Conservation (phyloP, 163 green algal species). For the Coccomyxa subellipsoidea region DNA sequence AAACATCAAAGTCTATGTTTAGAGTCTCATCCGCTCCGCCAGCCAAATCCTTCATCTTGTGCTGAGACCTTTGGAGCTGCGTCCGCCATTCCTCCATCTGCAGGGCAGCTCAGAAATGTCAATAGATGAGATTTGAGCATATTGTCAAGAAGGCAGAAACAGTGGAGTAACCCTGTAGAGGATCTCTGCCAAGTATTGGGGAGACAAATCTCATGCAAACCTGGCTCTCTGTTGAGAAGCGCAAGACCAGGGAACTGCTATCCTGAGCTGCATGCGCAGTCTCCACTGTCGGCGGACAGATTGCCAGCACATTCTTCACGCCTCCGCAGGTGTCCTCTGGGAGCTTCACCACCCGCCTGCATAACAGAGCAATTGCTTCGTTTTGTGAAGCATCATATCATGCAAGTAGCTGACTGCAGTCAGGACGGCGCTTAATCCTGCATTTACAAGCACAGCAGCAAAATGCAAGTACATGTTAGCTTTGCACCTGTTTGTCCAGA, state of each 20-base stretch:
- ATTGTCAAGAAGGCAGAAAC: too few relatives aligned
- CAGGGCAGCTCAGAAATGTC: too few relatives aligned
- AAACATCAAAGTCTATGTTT: slow-evolving; percentile 4
- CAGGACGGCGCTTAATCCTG: too few relatives aligned
- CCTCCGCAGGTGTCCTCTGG: slow-evolving; percentile 43
- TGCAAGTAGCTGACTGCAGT: too few relatives aligned
- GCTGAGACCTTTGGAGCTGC: slow-evolving; percentile 28
- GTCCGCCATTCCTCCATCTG: slow-evolving; percentile 30
- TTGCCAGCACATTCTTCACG: slow-evolving; percentile 46
- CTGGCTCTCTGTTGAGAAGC: slow-evolving; percentile 20
- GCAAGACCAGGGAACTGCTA: slow-evolving; percentile 47
- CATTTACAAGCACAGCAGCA: not conserved
- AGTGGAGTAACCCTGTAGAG: too few relatives aligned
- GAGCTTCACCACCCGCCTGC: slow-evolving; percentile 38
- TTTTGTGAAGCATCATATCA: not conserved
- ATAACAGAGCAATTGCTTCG: not conserved
- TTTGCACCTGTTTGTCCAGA: slow-evolving; percentile 33
- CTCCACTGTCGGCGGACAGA: slow-evolving; percentile 28
- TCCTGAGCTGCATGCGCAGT: slow-evolving; percentile 34
- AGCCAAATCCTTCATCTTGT: slow-evolving; percentile 29
- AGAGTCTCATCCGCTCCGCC: not conserved
- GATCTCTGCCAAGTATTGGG: too few relatives aligned
- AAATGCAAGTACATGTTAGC: not conserved
- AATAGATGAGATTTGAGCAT: too few relatives aligned
- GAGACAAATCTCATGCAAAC: too few relatives aligned